phyloP scores from a whole-genome alignment of 208 protist genomes.

The Crithidia acanthocephali region DNA sequence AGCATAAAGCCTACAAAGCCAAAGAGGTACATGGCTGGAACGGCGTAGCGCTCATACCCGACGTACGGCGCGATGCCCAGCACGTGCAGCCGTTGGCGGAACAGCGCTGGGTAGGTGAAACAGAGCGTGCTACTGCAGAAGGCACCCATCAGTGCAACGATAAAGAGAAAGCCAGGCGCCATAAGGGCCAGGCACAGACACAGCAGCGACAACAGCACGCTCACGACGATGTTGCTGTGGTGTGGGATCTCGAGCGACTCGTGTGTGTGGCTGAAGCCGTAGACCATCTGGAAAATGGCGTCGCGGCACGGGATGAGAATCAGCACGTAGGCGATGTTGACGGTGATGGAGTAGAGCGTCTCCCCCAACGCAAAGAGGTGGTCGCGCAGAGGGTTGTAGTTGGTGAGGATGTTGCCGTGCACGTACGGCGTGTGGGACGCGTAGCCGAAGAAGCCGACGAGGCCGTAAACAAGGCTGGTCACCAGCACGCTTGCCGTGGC shows the following conservation, averaged over 20 bases:
- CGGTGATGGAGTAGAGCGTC: conserved; percentile 55
- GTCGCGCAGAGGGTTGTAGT: conserved; percentile 67
- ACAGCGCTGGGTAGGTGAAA: conserved; percentile 71
- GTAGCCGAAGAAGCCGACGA: conserved; percentile 75
- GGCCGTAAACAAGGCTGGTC: conserved; percentile 55
- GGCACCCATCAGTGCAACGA: conserved; percentile 67
- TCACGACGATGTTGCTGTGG: conserved; percentile 47
- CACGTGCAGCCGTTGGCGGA: conserved; percentile 58
- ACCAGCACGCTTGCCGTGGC: conserved; percentile 54
- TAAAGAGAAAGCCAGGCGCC: conserved; percentile 60
- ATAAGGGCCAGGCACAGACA: conserved; percentile 55
- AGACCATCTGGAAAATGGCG: conserved; percentile 57
- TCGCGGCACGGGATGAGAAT: conserved; percentile 72
- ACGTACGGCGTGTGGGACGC: conserved; percentile 50
- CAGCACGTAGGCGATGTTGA: conserved; percentile 68
- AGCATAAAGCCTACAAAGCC: conserved; percentile 51
- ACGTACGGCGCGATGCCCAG: conserved; percentile 47
- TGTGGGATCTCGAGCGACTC: conserved; percentile 37
- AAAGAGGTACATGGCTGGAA: conserved; percentile 51
- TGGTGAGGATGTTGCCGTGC: conserved; percentile 72
- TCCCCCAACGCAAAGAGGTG: conserved; percentile 50
- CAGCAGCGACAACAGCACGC: conserved; percentile 41
- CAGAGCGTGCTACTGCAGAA: conserved; percentile 78
- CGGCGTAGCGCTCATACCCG: conserved; percentile 35
- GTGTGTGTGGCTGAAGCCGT: conserved; percentile 59